Percentiles rank a stretch among this genome's conserved stretches.
Evolutionary conservation across 257 asterid genomes (phyloP).

Genomic region (Solanum habrochaites): DNA sequence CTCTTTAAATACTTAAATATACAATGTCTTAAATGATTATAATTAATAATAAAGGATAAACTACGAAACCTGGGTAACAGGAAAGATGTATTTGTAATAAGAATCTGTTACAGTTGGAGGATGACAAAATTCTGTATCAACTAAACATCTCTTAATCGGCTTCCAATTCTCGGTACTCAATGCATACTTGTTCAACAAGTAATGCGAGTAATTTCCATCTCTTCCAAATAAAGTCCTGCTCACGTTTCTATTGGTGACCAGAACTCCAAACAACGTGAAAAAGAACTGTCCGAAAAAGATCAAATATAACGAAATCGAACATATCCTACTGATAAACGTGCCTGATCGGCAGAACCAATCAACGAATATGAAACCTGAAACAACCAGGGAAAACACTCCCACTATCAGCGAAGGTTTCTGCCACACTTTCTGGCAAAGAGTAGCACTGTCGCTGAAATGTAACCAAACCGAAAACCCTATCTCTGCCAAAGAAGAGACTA

Average conservation of each 20-base stretch:
- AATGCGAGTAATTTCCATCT: conserved; percentile 49
- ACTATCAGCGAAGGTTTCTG: conserved; percentile 32
- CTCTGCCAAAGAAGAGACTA: conserved; percentile 22
- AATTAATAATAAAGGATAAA: too few relatives aligned
- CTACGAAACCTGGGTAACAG: too few relatives aligned
- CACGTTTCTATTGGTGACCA: conserved; percentile 38
- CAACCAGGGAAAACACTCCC: conserved; percentile 26
- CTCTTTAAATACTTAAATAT: too few relatives aligned
- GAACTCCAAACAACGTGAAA: conserved; percentile 34
- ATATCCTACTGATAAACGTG: not conserved
- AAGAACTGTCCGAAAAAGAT: conserved; percentile 14
- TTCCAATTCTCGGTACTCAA: conserved; percentile 43
- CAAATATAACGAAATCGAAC: conserved; percentile 11
- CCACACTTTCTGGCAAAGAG: conserved; percentile 34
- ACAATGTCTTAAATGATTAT: too few relatives aligned
- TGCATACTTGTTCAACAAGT: conserved; percentile 48
- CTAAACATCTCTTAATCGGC: conserved; percentile 50
- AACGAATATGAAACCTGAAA: conserved; percentile 32
- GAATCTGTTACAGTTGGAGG: too few relatives aligned
- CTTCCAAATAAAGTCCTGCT: conserved; percentile 36
- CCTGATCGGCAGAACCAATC: conserved; percentile 24
- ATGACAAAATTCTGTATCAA: conserved; percentile 17
- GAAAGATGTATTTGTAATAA: too few relatives aligned
- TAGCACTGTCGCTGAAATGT: conserved; percentile 1
- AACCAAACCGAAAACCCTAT: conserved; percentile 35